These are phyloP conservation scores for Exophiala sp. DNA, from an alignment of 2,329 filamentous ascomycete species.

Conservation along the genomic window DNA sequence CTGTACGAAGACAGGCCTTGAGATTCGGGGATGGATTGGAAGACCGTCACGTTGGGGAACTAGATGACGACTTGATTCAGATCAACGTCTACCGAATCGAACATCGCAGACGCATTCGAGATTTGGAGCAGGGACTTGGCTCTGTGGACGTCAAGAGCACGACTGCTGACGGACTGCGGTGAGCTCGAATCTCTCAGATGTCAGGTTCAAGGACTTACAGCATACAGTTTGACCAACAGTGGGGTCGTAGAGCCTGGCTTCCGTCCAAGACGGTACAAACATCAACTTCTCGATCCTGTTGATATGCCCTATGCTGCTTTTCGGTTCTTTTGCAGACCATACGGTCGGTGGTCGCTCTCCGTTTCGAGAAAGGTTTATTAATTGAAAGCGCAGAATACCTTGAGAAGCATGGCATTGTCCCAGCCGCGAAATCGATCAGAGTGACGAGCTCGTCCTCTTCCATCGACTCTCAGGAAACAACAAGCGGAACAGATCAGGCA, in stretches of 20 bases:
- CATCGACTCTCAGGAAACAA: slow-evolving; percentile 2
- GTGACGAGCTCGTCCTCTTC: slow-evolving; percentile 7
- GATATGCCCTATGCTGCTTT: slow-evolving; percentile 49
- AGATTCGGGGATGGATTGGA: slow-evolving; percentile 18
- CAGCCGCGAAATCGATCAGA: neutral
- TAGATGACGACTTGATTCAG: slow-evolving; percentile 23
- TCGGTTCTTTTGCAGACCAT: slow-evolving; percentile 28
- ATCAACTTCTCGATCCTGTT: slow-evolving; percentile 47
- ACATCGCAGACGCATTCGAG: slow-evolving; percentile 18
- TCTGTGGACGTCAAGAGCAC: neutral
- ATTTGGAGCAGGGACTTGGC: slow-evolving; percentile 11
- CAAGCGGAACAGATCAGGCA: neutral
- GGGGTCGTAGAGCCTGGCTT: slow-evolving; percentile 24
- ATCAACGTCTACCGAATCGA: slow-evolving; percentile 26
- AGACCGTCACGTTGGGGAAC: neutral
- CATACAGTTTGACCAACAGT: slow-evolving; percentile 20
- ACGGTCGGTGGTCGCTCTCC: slow-evolving; percentile 3
- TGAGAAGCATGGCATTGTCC: slow-evolving; percentile 3
- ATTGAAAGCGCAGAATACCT: slow-evolving; percentile 7
- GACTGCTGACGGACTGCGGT: slow-evolving; percentile 16
- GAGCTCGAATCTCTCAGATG: neutral
- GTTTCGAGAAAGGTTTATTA: neutral
- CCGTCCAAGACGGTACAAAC: slow-evolving; percentile 38
- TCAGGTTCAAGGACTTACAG: neutral
- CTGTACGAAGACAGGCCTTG: slow-evolving; percentile 19